A percentile compares a stretch with the other conserved stretches of the same genome.
phyloP scores from a whole-genome alignment of 2,329 filamentous ascomycete species.

The Cercospora beticola region DNA sequence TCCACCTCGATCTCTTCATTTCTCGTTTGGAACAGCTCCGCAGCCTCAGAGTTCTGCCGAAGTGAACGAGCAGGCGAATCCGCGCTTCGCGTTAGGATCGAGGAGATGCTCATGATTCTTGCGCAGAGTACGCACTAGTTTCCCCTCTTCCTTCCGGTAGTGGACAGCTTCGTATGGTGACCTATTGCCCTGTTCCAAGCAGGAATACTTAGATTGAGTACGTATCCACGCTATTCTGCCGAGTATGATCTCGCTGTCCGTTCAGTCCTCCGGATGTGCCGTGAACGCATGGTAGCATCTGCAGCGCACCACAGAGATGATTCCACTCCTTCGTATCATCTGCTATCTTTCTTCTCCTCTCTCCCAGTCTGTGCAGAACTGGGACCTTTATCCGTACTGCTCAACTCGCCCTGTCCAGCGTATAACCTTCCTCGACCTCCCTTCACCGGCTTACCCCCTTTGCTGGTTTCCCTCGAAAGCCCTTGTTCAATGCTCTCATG shows the following conservation, averaged over 20 bases:
- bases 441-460: neutral
- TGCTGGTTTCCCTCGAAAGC: neutral
- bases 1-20: no score
- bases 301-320: neutral
- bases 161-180: neutral
- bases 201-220: neutral
- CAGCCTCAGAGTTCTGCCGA: no score
- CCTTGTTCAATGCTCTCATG: conserved; percentile 2
- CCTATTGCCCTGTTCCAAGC: neutral
- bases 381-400: neutral
- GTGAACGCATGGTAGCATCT: neutral
- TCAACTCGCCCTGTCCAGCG: conserved; percentile 1
- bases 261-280: neutral
- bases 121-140: no score
- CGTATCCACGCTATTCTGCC: neutral
- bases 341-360: neutral
- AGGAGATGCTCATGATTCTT: no score
- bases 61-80: no score
- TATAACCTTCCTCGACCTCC: neutral
- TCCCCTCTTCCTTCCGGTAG: no score
- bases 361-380: neutral
- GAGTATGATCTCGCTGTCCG: neutral
- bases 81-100: no score
- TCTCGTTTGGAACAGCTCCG: no score
- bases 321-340: neutral